These are phyloP conservation scores for Helicostylum pulchrum DNA, from an alignment of 192 early-diverging fungal species.

Conservation along the genomic window DNA sequence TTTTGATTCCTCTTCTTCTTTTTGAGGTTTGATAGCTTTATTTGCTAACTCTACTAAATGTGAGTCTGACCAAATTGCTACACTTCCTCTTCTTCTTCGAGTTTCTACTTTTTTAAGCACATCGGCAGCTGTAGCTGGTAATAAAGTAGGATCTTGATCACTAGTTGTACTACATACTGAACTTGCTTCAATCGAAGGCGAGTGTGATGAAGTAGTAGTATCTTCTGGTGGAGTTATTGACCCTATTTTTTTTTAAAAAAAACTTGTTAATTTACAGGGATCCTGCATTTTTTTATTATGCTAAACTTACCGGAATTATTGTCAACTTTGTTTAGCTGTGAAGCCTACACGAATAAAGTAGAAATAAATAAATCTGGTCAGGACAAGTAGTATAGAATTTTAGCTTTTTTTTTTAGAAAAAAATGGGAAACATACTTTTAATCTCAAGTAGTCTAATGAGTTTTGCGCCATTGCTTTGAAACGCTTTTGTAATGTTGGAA, in stretches of 20 bases:
- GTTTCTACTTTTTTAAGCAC: conserved; percentile 34
- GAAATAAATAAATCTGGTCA: background rate
- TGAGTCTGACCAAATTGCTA: conserved; percentile 80
- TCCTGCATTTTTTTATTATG: background rate
- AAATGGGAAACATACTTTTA: background rate
- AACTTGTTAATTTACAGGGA: no score
- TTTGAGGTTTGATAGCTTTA: background rate
- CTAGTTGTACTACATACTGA: conserved; percentile 29
- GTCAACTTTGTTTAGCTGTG: conserved; percentile 11
- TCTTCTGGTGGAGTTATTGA: background rate
- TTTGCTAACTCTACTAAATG: conserved; percentile 64
- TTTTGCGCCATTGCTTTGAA: conserved; percentile 22
- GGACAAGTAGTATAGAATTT: background rate
- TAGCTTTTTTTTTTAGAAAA: background rate
- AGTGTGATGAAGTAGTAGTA: background rate
- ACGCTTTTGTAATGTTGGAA: conserved; percentile 14
- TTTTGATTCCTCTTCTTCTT: background rate
- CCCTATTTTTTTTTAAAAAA: background rate
- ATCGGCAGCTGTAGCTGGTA: conserved; percentile 33
- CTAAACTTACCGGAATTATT: background rate
- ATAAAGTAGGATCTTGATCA: conserved; percentile 36
- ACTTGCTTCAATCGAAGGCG: conserved; percentile 8
- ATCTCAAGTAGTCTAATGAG: background rate
- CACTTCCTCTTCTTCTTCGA: conserved; percentile 56
- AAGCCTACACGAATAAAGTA: background rate